Conservation (phyloP, 2,329 filamentous ascomycete genomes). For the Penicillium sp. region DNA sequence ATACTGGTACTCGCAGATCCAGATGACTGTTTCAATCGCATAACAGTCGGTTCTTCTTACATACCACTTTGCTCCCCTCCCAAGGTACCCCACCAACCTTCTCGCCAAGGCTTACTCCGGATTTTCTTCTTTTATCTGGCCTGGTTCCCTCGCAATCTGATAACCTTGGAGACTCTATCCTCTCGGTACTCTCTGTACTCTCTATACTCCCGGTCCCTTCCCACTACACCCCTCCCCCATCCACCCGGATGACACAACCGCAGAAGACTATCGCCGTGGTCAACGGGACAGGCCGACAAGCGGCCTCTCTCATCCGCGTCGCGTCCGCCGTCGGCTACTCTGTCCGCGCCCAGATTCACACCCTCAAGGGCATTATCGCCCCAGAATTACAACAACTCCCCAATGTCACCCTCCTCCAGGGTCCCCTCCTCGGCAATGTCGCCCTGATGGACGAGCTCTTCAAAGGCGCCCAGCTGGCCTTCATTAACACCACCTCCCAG, state of each 20-base stretch:
- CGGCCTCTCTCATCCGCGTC: conserved; percentile 90
- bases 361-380: conserved; percentile 82
- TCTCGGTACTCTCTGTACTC: not conserved
- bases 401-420: conserved; percentile 73
- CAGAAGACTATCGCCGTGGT: conserved; percentile 89
- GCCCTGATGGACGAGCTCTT: conserved; percentile 77
- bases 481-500: conserved; percentile 97
- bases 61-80: conserved; percentile 25
- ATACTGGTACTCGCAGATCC: conserved; percentile 4
- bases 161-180: conserved; percentile 6
- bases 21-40: conserved; percentile 25
- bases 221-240: conserved; percentile 5
- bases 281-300: conserved; percentile 93
- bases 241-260: conserved; percentile 42
- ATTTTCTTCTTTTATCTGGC: conserved; percentile 23
- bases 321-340: conserved; percentile 91
- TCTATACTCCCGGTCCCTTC: not conserved
- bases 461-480: conserved; percentile 80
- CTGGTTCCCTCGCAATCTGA: conserved; percentile 12
- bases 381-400: conserved; percentile 80
- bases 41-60: conserved; percentile 26
- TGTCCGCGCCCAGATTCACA: conserved; percentile 88
- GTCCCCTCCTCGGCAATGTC: conserved; percentile 69
- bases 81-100: conserved; percentile 28
- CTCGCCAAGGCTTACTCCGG: conserved; percentile 28